Evolutionary conservation across 768 basidiomycete genomes (phyloP), one percentile per base, ranked within the genome.

Genomic region (Trametes cinnabarina): DNA sequence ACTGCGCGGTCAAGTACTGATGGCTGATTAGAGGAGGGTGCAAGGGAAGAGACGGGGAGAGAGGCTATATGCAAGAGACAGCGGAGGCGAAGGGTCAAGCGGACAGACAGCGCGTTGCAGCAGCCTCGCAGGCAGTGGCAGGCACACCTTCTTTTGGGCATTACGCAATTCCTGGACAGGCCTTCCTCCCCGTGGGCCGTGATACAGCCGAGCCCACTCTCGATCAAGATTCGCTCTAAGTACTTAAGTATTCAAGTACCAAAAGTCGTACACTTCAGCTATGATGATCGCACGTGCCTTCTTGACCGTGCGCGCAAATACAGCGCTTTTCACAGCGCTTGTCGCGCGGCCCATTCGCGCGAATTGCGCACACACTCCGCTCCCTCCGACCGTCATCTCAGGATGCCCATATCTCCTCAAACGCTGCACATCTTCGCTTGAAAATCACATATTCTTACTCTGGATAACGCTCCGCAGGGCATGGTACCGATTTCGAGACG

Each of bases 151-250:
- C n/a, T 47, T 32, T 47, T 40, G 25, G 46, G 25, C 37, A 55
- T 55, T 47, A 55, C 54, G 54, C 46, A 55, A 40, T 19, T 20
- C 41, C 41, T 30, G 8, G 19, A 37, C 46, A 40, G 46, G 43
- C 43, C 43, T 25, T 54, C 52, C 30, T 23, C 32, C 32, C 35
- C n/a, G 9, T 20, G 37, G 8, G 5, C 40, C 14, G 40, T 7
- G 9, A 10, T 46, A 46, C 25, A 25, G 11, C 43, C 32, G 23
- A 15, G 15, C 15, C 37, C n/a, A 20, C 15, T 42, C 43, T 47
- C 53, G 53, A 55, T 55, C 54, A 26, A 55, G 46, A 55, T 55
- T 43, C 37, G 46, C 26, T 20, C 30, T 20, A 32, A 7, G 30
- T 28, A 25, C 30, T 20, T n/a, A 22, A 30, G 28, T 12, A 39